Evolutionary conservation across 2,329 filamentous ascomycete species (phyloP), one percentile per base, ranked within the genome.

Genomic region (Didymosphaeria variabile): DNA sequence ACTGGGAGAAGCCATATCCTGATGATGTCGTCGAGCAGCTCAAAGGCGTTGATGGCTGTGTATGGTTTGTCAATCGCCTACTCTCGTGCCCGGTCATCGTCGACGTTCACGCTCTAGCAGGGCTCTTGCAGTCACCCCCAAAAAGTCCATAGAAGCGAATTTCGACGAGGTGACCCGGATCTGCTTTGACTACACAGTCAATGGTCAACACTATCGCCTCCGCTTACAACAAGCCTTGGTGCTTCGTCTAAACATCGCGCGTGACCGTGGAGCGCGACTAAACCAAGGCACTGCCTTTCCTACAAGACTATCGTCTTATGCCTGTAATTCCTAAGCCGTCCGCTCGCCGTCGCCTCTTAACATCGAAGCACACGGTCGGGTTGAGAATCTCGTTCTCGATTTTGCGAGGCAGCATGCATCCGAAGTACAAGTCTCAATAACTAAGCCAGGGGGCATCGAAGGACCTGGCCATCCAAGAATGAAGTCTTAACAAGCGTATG

Each of bases 191-290:
- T 63, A 63, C 54, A 60, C 58, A n/a, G 26, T 60, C 40, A 54
- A 54, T 17, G 61, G 57, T 29, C n/a, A 10, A 55, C 15, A 52
- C 23, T 15, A 53, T 62, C 23, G 49, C 40, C 17, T 8, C 34
- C 19, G 17, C 56, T 19, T 52, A 60, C 29, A 59, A 52, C 31
- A 57, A 58, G 6, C 60, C 54, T 3, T 60, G 63, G 34, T 60
- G 63, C 44, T 65, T 65, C 34, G 40, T 65, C 46, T 65, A 65
- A 44, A 63, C 63, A 29, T 58, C 57, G 23, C 60, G 63, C 1
- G 57, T 57, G 21, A 36, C 54, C 3, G 57, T 49, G 26, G 63
- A 65, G 32, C 61, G 60, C 31, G 60, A 65, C 42, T 60, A 62
- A 44, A 62, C 23, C 19, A 60, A 60, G 36, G 23, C 15, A 5